Evolutionary conservation across 2,329 filamentous ascomycete genomes (phyloP), one percentile per base, ranked within the genome.

Genomic region (Calonectria henricotiae): DNA sequence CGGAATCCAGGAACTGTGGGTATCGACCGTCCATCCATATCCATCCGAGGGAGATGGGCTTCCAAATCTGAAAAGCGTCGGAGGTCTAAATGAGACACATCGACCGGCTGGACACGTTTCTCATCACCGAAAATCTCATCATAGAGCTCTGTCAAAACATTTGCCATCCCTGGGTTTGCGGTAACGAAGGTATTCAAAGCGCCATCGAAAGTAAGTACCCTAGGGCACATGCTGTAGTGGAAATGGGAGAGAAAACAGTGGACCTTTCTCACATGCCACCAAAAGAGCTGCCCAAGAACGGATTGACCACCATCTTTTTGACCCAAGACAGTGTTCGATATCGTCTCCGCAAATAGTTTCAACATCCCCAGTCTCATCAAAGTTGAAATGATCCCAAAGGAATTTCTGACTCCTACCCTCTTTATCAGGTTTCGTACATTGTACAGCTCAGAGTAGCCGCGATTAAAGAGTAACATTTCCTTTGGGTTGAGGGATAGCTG

Each of bases 191-290:
- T 25, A 25, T 62, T 30, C 65, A 68, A 25, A 23, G 65, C 46
- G 11, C 65, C 65, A 23, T 63, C 46, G 8, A 68, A 44, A 3
- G 65, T 68, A 9, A 68, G 23, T 4, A 27, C 32, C 17, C 32
- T 15, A 46, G 65, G 65, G 7, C 58, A 68, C 27, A 55, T 44
- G 37, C 23, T 55, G 46, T 68, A 68, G 17, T 68, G 65, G 15
- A 68, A 68, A 20, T 63, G 20, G 9, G 58, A 62, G 15, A 68
- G 11, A 27, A 68, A 62, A 12, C 35, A 51, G 65, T 62, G 58
- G 1, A 37, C 13, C 37, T 54, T 54, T 39, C 58, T 44, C 3
- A 54, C 32, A 47, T 9, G 54, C 44, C 32, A 44, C 65, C 65
- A 68, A 23, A 51, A 9, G 1, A 37, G 17, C 25, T 15, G 32